Percentiles rank a stretch among this genome's conserved stretches.
Conservation (phyloP, 768 basidiomycete species). For the Cystobasidium onofrii region DNA sequence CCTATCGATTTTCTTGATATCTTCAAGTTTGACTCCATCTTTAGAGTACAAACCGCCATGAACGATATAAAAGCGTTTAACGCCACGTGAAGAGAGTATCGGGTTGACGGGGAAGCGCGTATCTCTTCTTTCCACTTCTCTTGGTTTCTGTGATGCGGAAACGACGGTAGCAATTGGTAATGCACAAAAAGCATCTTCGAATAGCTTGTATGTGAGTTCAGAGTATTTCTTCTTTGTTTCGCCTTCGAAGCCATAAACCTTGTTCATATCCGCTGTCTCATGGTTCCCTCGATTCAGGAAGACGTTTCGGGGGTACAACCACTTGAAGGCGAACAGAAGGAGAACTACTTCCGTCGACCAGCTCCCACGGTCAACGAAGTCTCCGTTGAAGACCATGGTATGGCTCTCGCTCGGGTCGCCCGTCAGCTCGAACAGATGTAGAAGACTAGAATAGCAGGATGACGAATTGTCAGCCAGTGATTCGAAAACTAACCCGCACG, state of each 20-base stretch:
- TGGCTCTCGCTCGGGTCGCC: conserved; percentile 79
- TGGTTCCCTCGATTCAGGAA: conserved; percentile 96
- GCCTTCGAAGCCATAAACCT: conserved; percentile 80
- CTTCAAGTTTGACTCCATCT: conserved; percentile 87
- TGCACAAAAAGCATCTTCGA: conserved; percentile 84
- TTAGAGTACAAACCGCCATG: conserved; percentile 95
- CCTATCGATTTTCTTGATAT: conserved; percentile 77
- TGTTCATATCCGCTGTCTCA: conserved; percentile 87
- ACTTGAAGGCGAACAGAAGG: conserved; percentile 89
- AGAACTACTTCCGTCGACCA: conserved; percentile 91
- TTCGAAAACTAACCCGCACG: background rate
- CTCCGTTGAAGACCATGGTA: conserved; percentile 80
- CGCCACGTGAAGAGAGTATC: conserved; percentile 73
- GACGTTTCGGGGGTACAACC: conserved; percentile 83
- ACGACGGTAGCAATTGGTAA: conserved; percentile 83
- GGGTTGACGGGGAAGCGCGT: conserved; percentile 45
- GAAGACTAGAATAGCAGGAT: conserved; percentile 83
- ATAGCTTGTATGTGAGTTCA: conserved; percentile 55
- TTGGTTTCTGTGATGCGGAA: conserved; percentile 56
- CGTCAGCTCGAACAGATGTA: conserved; percentile 76
- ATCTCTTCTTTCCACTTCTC: conserved; percentile 19
- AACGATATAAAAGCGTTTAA: conserved; percentile 84
- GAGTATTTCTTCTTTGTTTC: conserved; percentile 88
- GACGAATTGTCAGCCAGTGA: background rate
- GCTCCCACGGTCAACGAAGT: conserved; percentile 94